Evolutionary conservation across 2,329 filamentous ascomycete species (phyloP), one percentile per base, ranked within the genome.

Genomic region (Colletotrichum sublineola): DNA sequence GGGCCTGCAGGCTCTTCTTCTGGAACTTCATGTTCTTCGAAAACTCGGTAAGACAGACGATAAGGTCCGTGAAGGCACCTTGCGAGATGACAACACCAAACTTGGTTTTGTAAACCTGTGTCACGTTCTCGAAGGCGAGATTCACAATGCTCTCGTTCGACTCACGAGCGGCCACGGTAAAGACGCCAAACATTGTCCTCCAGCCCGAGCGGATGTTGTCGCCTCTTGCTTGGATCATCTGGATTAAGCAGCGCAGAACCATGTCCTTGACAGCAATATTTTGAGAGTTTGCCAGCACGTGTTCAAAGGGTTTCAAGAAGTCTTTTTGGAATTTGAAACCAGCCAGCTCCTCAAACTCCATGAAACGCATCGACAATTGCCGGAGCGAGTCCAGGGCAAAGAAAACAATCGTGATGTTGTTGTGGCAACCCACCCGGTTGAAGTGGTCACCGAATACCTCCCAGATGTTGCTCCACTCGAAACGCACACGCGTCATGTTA

Each of bases 261-360:
- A 99, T 96, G 77, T 99, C 96, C 82, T 99, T 99, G 77, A 99
- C 96, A 0, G 94, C 91, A 24, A 97, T 91, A 74, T 96, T 94
- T 75, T 88, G 94, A 53, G 95, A 96, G 80, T 99, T 98, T 70
- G 93, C 92, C 85, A 99, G 94, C 77, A 99, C 95, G 81, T 98
- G 94, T 84, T 99, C 96, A 77, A 99, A 99, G 0, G 97, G 96
- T 82, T 98, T 98, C 66, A 99, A 84, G 81, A 99, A 99, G 80
- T 99, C 96, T 81, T 99, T 99, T 78, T 99, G 96, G 79, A 99
- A 99, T 82, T 98, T 98, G 89, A 99, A 99, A 78, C 97, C 96
- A 1, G 96, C 94, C 76, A 99, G 84, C 81, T 99, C 96, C 80
- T 97, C 96, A 73, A 98, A 95, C 82, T 99, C 96, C 93, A 99